These are phyloP conservation scores for Diaporthe vexans DNA, from an alignment of 2,329 filamentous ascomycete species.

Conservation along the genomic window DNA sequence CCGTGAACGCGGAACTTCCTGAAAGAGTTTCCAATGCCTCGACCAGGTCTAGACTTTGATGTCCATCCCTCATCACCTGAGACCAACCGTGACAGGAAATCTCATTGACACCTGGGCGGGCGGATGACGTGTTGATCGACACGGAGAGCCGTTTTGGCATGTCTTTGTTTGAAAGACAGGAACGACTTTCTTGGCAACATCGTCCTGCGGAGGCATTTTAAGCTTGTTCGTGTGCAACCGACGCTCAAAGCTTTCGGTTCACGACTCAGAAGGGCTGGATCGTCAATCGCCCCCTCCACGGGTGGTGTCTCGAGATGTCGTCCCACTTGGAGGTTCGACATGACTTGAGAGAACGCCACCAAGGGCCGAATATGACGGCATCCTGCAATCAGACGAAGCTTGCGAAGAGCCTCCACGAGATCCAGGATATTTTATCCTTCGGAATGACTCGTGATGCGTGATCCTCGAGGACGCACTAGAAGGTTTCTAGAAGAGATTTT, in stretches of 20 bases:
- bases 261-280: constrained; percentile 12
- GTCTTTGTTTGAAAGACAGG: constrained; percentile 18
- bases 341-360: constrained; percentile 26
- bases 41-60: not conserved
- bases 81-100: not conserved
- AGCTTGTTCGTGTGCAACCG: constrained; percentile 6
- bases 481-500: constrained; percentile 30
- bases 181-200: constrained; percentile 27
- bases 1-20: too few relatives aligned
- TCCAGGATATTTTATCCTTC: constrained; percentile 15
- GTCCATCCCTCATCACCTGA: not conserved
- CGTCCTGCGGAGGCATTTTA: not conserved
- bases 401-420: constrained; percentile 8
- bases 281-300: not conserved
- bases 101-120: not conserved
- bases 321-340: constrained; percentile 15
- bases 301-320: not conserved
- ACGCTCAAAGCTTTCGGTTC: not conserved
- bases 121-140: constrained; percentile 31
- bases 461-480: constrained; percentile 21
- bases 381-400: not conserved
- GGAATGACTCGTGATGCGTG: constrained; percentile 31
- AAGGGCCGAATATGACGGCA: constrained; percentile 18
- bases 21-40: not conserved
- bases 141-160: constrained; percentile 4